phyloP scores from a whole-genome alignment of 2,329 filamentous ascomycete species.

The Pleurostoma richardsiae region DNA sequence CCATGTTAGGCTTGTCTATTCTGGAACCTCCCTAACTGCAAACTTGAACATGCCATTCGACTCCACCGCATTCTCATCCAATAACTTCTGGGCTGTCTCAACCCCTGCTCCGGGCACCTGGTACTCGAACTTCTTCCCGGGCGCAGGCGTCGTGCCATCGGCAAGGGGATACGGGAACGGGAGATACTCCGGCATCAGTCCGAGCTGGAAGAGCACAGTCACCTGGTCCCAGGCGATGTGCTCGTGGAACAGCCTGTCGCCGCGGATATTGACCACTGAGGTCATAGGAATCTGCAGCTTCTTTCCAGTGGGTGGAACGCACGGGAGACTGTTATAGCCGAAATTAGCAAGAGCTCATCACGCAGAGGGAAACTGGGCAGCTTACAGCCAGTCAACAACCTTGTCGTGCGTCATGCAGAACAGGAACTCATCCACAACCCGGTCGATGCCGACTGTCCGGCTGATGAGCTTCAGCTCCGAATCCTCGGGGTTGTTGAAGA shows the following conservation, averaged over 20 bases:
- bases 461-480: conserved; percentile 64
- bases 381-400: conserved; percentile 66
- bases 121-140: conserved; percentile 43
- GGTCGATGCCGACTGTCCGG: conserved; percentile 66
- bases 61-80: conserved; percentile 41
- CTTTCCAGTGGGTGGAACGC: conserved; percentile 48
- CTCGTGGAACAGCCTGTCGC: conserved; percentile 60
- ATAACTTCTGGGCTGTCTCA: conserved; percentile 44
- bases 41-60: conserved; percentile 52
- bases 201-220: conserved; percentile 55
- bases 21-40: conserved; percentile 13
- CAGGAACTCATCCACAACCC: conserved; percentile 68
- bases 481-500: conserved; percentile 67
- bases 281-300: conserved; percentile 55
- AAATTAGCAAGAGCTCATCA: conserved; percentile 1
- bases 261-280: conserved; percentile 57
- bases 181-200: conserved; percentile 33
- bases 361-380: conserved; percentile 5
- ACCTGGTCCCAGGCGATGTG: conserved; percentile 67
- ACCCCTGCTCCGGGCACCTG: conserved; percentile 54
- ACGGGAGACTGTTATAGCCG: conserved; percentile 35
- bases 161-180: conserved; percentile 41
- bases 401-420: conserved; percentile 58
- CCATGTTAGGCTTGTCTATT: no score
- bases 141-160: conserved; percentile 23